phyloP scores from a whole-genome alignment of 1,139 yeast genomes.

The Suhomyces choctaworum region DNA sequence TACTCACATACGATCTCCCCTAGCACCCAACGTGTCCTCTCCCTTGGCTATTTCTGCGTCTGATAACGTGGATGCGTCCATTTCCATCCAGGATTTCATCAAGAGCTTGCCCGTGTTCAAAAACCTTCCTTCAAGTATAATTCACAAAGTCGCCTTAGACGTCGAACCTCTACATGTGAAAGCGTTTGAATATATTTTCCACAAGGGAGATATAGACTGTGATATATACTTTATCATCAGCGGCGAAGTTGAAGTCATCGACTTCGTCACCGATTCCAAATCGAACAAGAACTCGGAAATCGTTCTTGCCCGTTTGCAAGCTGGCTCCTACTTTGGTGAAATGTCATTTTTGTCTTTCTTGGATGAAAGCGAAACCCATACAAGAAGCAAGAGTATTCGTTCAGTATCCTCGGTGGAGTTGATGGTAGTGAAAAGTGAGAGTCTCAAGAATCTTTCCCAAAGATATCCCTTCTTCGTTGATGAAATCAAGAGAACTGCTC shows the following conservation, averaged over 20 bases:
- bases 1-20: slow-evolving; percentile 12
- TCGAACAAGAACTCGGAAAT: slow-evolving; percentile 27
- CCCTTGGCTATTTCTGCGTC: slow-evolving; percentile 13
- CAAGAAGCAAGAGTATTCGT: slow-evolving; percentile 62
- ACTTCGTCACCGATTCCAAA: slow-evolving; percentile 28
- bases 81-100: slow-evolving; percentile 57
- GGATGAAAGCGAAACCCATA: slow-evolving; percentile 27
- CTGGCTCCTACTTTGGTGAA: slow-evolving; percentile 75
- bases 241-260: slow-evolving; percentile 72
- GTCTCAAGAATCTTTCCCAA: slow-evolving; percentile 51
- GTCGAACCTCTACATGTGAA: slow-evolving; percentile 56
- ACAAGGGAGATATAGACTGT: slow-evolving; percentile 58
- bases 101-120: slow-evolving; percentile 59
- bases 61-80: slow-evolving; percentile 49
- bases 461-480: slow-evolving; percentile 59
- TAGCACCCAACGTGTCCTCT: slow-evolving; percentile 8
- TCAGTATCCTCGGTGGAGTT: slow-evolving; percentile 61
- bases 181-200: slow-evolving; percentile 61
- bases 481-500: slow-evolving; percentile 62
- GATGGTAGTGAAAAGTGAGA: slow-evolving; percentile 55
- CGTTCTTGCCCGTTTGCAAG: slow-evolving; percentile 56
- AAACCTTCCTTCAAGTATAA: slow-evolving; percentile 53
- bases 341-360: slow-evolving; percentile 64
- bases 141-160: slow-evolving; percentile 63
- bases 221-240: slow-evolving; percentile 65